phyloP scores from a whole-genome alignment of 441 rosid genomes.

The Euphorbia corollata region DNA sequence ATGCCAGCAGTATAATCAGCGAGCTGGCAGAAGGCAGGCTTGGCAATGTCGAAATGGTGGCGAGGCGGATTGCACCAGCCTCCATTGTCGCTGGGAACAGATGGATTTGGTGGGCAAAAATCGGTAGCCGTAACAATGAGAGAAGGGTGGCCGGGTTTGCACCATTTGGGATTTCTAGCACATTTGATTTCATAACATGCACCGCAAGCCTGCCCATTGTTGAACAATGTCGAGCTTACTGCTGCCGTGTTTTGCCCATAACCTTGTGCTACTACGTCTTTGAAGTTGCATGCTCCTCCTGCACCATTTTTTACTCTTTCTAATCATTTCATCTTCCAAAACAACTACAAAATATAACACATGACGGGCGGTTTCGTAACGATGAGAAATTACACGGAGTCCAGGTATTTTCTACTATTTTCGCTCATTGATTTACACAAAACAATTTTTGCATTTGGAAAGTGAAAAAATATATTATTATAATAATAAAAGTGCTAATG shows the following conservation, averaged over 20 bases:
- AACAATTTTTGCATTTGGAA: no score
- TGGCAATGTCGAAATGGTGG: slow-evolving; percentile 52
- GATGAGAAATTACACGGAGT: no score
- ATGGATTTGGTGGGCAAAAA: slow-evolving; percentile 44
- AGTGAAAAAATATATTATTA: no score
- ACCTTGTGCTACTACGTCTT: slow-evolving; percentile 34
- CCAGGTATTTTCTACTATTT: no score
- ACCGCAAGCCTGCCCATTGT: slow-evolving; percentile 41
- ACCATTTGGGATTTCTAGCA: slow-evolving; percentile 32
- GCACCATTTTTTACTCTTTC: background rate
- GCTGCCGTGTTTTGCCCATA: slow-evolving; percentile 46
- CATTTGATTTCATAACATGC: slow-evolving; percentile 52
- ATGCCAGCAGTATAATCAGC: slow-evolving; percentile 40
- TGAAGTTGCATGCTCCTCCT: slow-evolving; percentile 58
- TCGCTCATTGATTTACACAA: no score
- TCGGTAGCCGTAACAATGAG: slow-evolving; percentile 45
- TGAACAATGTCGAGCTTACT: slow-evolving; percentile 36
- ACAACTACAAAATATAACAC: no score
- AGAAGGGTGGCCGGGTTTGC: slow-evolving; percentile 40
- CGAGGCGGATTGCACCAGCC: slow-evolving; percentile 55
- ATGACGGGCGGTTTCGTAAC: no score
- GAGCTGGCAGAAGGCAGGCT: slow-evolving; percentile 30
- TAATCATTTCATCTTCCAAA: no score
- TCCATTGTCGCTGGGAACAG: slow-evolving; percentile 28
- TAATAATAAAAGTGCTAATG: no score